These are phyloP conservation scores for Alternaria sp. DNA, from an alignment of 2,329 filamentous ascomycete genomes.

Conservation along the genomic window DNA sequence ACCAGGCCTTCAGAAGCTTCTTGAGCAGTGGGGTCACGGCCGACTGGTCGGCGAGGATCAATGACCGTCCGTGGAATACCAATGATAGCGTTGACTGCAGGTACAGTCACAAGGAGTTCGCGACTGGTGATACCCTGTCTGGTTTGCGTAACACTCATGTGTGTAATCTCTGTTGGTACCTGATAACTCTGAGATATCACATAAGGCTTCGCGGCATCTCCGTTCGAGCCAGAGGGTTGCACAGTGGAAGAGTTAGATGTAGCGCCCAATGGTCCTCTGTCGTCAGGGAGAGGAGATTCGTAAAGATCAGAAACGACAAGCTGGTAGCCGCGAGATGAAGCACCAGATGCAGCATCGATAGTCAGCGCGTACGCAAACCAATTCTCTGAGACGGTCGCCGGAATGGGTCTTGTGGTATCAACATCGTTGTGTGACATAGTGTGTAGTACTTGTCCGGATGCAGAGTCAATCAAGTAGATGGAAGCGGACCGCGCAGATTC, in stretches of 20 bases:
- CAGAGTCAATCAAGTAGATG: conserved; percentile 82
- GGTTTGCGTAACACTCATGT: conserved; percentile 85
- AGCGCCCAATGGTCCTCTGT: conserved; percentile 79
- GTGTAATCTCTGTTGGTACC: conserved; percentile 78
- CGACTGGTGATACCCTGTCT: conserved; percentile 89
- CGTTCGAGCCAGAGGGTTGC: conserved; percentile 66
- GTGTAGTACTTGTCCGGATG: conserved; percentile 82
- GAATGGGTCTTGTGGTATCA: conserved; percentile 75
- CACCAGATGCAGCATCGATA: conserved; percentile 60
- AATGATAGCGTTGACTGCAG: conserved; percentile 75
- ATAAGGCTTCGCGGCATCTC: conserved; percentile 70
- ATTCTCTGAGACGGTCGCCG: conserved; percentile 87
- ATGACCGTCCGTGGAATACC: conserved; percentile 80
- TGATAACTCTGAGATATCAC: conserved; percentile 83
- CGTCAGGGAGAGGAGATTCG: conserved; percentile 82
- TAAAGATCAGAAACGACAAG: conserved; percentile 88
- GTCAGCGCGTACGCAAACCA: conserved; percentile 89
- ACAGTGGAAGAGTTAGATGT: conserved; percentile 80
- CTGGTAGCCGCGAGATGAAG: conserved; percentile 79
- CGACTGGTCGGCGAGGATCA: conserved; percentile 86
- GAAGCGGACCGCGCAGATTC: conserved; percentile 67
- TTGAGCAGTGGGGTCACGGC: conserved; percentile 78
- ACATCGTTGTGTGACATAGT: conserved; percentile 75
- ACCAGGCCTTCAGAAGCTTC: conserved; percentile 86
- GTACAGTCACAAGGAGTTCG: conserved; percentile 80